Base-by-base conservation (phyloP, 106 monocot species). In the Apostasia ramifera region DNA sequence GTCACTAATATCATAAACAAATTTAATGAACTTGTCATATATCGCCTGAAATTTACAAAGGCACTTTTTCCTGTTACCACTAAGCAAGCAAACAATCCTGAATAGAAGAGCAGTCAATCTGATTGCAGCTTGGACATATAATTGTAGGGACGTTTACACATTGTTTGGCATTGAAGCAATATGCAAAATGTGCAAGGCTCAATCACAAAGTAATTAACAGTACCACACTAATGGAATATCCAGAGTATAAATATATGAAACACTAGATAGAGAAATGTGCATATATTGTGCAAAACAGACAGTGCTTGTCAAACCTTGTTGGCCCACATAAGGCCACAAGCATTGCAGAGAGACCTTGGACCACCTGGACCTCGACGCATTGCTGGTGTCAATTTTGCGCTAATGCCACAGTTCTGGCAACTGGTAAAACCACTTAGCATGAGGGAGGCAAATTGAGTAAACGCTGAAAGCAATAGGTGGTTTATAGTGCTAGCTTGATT, bases 281-380 rank as follows among this genome's bases (percentile, higher is more conserved):
- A 8, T 11, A 2, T 26, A 26, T 26, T 26, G 11, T 52, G 13
- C 37, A 69, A 13, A 58, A 52, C 1, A 62, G 13, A 14, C 42
- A 71, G 8, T 4, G 1, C 8, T 41, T 48, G 13, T 57, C 38
- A 13, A 63, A 94, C 94, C 94, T 94, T 94, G 69, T 94, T 94
- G 60, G 94, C 90, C 94, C 94, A 94, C 89, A 87, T 90, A 42
- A 94, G 69, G 44, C 94, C 94, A 68, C 94, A 94, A 10, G 94
- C 94, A 75, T 90, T 94, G 74, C 90, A 94, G 57, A 94, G 74
- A 65, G 94, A 84, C 68, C 87, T 87, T 43, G 90, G 94, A 49
- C 94, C 94, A 66, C 80, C 84, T 53, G 94, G 94, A 45, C 90
- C 90, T 70, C 90, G 90, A 9, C 94, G 94, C 94, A 94, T 90